Evolutionary conservation across 257 asterid genomes (phyloP), one percentile per base, ranked within the genome.

Genomic region (Penstemon davidsonii): DNA sequence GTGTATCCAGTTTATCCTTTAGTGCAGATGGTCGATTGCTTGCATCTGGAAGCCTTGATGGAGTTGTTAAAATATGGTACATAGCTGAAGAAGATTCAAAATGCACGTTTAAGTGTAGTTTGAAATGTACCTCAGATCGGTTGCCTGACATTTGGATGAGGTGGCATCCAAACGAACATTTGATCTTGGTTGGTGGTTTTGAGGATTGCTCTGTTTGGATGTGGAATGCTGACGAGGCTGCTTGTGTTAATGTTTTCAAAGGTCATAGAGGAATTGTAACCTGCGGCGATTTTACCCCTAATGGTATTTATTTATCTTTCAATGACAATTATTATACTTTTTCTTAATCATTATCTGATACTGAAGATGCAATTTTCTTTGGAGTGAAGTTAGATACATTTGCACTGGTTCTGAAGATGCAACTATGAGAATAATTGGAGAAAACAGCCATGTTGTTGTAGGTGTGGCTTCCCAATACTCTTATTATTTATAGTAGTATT

Each of bases 361-460:
- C 54, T 68, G 10, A 54, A 38, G n/a, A n/a, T n/a, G n/a, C n/a
- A n/a, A 55, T 51, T 66, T 42, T 68, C 44, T 67, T 69, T 59
- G 73, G 52, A 40, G n/a, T 72, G 75, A 68, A 93, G 99, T 97
- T 68, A 86, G 67, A 79, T 72, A 70, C 55, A 82, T 93, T 70
- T 90, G 97, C 75, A 91, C 75, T 56, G 97, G 99, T 39, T 93
- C 97, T 66, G 88, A 87, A 69, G 99, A 93, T 82, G 96, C 95
- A 58, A 84, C 96, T 19, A 62, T 93, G 95, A 88, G 90, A 77
- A 84, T 91, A 72, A 87, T 79, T 57, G 91, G 84, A 18, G 87
- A 80, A 73, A 76, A 47, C 72, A 77, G 82, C 70, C 99, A 90
- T 78, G 86, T 76, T 67, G 92, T 90, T 64, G 73, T 85, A 81